Evolutionary conservation across 805 yeast genomes (phyloP).

Genomic region (Pichia rugopelliculosa): DNA sequence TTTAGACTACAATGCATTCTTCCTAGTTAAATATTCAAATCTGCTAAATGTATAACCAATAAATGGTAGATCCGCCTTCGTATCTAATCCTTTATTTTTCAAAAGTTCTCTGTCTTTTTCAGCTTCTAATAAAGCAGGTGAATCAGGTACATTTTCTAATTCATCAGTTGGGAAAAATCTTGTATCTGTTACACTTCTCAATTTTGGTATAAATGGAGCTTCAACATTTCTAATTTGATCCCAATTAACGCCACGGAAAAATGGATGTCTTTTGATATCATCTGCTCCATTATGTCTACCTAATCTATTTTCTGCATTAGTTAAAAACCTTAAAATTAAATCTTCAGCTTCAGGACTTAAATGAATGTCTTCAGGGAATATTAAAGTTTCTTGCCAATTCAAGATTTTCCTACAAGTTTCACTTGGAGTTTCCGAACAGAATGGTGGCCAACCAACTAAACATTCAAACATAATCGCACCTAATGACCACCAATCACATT

Average conservation of each 20-base stretch:
- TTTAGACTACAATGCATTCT: slow-evolving; percentile 39
- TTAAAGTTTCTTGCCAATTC: slow-evolving; percentile 83
- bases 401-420: slow-evolving; percentile 88
- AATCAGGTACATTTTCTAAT: slow-evolving; percentile 87
- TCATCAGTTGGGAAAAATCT: slow-evolving; percentile 98
- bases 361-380: slow-evolving; percentile 88
- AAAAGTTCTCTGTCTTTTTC: slow-evolving; percentile 55
- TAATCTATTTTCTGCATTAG: slow-evolving; percentile 69
- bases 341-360: slow-evolving; percentile 85
- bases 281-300: slow-evolving; percentile 91
- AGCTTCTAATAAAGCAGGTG: slow-evolving; percentile 65
- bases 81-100: slow-evolving; percentile 38
- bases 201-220: slow-evolving; percentile 90
- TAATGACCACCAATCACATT: slow-evolving; percentile 97
- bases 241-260: slow-evolving; percentile 96
- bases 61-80: slow-evolving; percentile 88
- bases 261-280: slow-evolving; percentile 84
- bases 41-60: slow-evolving; percentile 96
- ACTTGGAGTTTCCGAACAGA: slow-evolving; percentile 90
- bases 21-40: slow-evolving; percentile 83
- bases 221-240: slow-evolving; percentile 76
- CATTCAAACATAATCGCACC: slow-evolving; percentile 98
- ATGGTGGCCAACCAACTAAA: slow-evolving; percentile 95
- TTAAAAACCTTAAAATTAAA: slow-evolving; percentile 66
- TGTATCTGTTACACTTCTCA: slow-evolving; percentile 90